Percentiles rank a stretch among this genome's conserved stretches.
phyloP scores from a whole-genome alignment of 2,329 filamentous ascomycete species.

The Pseudogymnoascus sp. region DNA sequence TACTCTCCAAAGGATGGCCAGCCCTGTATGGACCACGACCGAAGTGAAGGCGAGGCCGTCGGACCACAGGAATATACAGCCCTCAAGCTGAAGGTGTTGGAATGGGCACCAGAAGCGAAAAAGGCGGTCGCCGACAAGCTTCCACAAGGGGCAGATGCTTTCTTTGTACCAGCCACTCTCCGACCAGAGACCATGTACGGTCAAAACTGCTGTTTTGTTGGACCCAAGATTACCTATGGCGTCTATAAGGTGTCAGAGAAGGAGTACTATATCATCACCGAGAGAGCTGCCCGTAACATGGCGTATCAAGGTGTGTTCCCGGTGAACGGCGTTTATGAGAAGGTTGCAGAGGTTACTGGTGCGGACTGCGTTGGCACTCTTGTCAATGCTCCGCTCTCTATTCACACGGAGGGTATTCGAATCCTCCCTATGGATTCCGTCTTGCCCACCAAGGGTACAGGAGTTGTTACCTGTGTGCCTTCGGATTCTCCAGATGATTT shows the following conservation, averaged over 20 bases:
- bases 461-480: conserved; percentile 90
- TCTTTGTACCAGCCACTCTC: conserved; percentile 85
- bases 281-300: conserved; percentile 88
- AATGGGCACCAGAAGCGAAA: conserved; percentile 75
- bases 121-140: conserved; percentile 69
- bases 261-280: conserved; percentile 78
- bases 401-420: conserved; percentile 74
- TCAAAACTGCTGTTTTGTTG: conserved; percentile 91
- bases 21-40: conserved; percentile 81
- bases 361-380: conserved; percentile 80
- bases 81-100: conserved; percentile 81
- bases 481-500: conserved; percentile 96
- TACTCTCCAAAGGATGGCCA: conserved; percentile 87
- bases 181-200: conserved; percentile 98
- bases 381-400: conserved; percentile 79
- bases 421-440: conserved; percentile 95
- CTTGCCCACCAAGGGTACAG: conserved; percentile 87
- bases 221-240: conserved; percentile 82
- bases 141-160: conserved; percentile 71
- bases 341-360: conserved; percentile 68
- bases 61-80: conserved; percentile 88
- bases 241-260: conserved; percentile 72
- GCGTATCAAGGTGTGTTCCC: conserved; percentile 84
- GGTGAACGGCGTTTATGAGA: conserved; percentile 65
- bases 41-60: conserved; percentile 72